These are phyloP conservation scores for Ceratocystis harringtonii DNA, from an alignment of 2,329 filamentous ascomycete genomes.

Conservation along the genomic window DNA sequence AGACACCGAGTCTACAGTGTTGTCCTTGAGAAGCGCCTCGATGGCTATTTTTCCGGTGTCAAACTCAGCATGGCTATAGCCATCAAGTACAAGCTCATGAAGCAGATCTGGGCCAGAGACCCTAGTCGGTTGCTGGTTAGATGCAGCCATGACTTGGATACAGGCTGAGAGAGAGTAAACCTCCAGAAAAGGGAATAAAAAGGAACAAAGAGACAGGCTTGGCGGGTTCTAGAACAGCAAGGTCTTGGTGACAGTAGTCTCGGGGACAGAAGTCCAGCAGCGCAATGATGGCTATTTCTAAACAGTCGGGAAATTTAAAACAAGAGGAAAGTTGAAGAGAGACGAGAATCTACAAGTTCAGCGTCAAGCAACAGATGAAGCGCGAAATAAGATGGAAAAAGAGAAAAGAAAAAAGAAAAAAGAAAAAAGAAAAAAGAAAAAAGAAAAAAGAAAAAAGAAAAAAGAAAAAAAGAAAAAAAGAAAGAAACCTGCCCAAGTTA, in stretches of 20 bases:
- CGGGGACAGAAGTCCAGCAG: too few species aligned
- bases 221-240: background rate
- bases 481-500: too few species aligned
- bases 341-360: too few species aligned
- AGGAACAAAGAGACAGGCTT: background rate
- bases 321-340: background rate
- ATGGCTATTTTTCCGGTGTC: background rate
- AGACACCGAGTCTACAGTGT: background rate
- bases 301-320: background rate
- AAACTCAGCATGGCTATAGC: background rate
- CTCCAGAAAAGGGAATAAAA: background rate
- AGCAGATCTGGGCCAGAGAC: conserved; percentile 33
- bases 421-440: background rate
- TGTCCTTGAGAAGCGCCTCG: background rate
- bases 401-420: background rate
- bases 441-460: background rate
- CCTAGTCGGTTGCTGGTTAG: conserved; percentile 30
- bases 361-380: background rate
- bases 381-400: background rate
- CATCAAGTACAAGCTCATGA: conserved; percentile 41
- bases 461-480: background rate
- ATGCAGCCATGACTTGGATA: background rate
- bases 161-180: background rate
- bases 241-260: too few species aligned
- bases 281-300: too few species aligned